These are phyloP conservation scores for Trichosporon ovoides DNA, from an alignment of 1,284 basidiomycete species.

Conservation along the genomic window DNA sequence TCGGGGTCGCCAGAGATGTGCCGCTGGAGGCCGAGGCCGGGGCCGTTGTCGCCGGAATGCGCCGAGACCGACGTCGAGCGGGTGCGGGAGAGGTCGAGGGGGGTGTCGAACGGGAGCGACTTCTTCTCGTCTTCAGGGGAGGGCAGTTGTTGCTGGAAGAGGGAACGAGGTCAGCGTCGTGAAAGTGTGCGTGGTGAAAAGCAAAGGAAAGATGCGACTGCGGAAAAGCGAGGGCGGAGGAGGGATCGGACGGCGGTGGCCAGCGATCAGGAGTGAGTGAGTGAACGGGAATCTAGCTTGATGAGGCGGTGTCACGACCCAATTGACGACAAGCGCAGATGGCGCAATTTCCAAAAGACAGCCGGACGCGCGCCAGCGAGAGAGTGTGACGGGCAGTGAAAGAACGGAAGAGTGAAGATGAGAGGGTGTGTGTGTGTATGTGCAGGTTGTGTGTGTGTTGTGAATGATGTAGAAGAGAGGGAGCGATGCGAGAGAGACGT, in stretches of 20 bases:
- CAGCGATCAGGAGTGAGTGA: background rate
- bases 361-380: background rate
- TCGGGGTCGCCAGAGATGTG: constrained; percentile 39
- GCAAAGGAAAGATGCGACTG: background rate
- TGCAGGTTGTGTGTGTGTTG: background rate
- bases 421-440: background rate
- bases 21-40: constrained; percentile 24
- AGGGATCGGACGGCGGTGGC: background rate
- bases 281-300: background rate
- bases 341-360: background rate
- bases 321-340: background rate
- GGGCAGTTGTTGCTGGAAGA: constrained; percentile 18
- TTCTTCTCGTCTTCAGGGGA: constrained; percentile 15
- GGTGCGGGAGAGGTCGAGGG: constrained; percentile 15
- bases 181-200: background rate
- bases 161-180: background rate
- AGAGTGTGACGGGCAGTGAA: background rate
- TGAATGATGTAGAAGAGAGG: background rate
- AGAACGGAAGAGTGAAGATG: background rate
- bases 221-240: background rate
- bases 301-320: background rate
- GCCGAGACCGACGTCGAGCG: constrained; percentile 13
- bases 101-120: constrained; percentile 1
- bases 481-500: background rate
- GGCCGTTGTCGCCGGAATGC: constrained; percentile 9